Conservation (phyloP, 2,329 filamentous ascomycete genomes). For the Celoporthe dispersa region DNA sequence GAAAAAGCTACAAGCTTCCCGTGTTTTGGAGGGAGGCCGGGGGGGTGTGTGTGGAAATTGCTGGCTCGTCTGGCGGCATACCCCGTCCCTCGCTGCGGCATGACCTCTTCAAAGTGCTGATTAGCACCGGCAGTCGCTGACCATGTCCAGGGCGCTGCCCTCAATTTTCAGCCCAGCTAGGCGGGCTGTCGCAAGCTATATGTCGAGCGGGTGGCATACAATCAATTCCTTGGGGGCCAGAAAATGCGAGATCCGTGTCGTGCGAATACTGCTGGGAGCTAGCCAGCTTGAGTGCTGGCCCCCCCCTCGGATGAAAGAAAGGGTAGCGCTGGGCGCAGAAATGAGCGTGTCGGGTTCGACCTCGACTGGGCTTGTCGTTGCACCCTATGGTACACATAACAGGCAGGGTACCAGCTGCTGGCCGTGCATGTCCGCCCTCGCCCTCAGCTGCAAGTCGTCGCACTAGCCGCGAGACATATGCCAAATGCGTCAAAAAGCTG, state of each 20-base stretch:
- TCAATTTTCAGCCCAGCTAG: not conserved
- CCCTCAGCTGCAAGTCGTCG: not conserved
- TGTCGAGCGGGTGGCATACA: not conserved
- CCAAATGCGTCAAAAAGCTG: not conserved
- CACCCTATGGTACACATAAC: not conserved
- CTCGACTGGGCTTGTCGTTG: not conserved
- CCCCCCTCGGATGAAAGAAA: not conserved
- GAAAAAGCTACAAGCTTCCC: not conserved
- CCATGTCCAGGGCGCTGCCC: not conserved
- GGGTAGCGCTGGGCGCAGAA: not conserved
- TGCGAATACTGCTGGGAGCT: not conserved
- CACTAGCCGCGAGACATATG: not conserved
- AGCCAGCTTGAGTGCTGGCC: not conserved
- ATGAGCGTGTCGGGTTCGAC: not conserved
- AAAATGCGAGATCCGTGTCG: not conserved
- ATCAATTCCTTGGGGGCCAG: not conserved
- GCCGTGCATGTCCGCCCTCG: not conserved
- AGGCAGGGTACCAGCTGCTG: not conserved
- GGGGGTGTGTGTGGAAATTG: not conserved
- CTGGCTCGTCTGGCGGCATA: not conserved
- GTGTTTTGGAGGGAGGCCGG: not conserved
- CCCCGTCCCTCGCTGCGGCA: not conserved
- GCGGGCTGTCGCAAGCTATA: not conserved
- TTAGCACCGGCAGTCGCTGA: conserved; percentile 1
- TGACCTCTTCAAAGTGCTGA: not conserved